Evolutionary conservation across 192 early-diverging fungal species (phyloP).

Genomic region (Backusella luteola): DNA sequence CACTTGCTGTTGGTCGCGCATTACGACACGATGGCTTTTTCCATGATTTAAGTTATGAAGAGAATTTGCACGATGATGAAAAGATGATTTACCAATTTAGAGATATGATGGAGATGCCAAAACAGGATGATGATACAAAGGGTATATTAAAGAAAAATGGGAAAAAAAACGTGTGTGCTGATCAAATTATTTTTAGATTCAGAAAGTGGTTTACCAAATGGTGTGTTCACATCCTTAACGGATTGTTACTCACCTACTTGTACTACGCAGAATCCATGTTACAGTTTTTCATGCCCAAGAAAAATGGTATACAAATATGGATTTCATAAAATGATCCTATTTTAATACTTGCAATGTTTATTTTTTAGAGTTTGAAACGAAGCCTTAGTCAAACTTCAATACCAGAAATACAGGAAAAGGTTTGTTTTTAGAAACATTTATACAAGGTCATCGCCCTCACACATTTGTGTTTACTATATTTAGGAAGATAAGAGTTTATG

Average conservation of each 20-base stretch:
- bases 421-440: neutral
- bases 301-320: constrained; percentile 50
- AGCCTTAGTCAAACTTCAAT: constrained; percentile 39
- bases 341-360: neutral
- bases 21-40: constrained; percentile 88
- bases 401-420: constrained; percentile 46
- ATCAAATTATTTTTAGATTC: neutral
- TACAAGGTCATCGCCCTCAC: too few species aligned
- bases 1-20: constrained; percentile 82
- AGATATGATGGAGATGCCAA: constrained; percentile 21
- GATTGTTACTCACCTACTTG: constrained; percentile 96
- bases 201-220: constrained; percentile 55
- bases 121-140: neutral
- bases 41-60: constrained; percentile 86
- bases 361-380: constrained; percentile 30
- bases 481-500: constrained; percentile 71
- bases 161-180: neutral
- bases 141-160: neutral
- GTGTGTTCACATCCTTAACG: constrained; percentile 86
- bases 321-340: neutral
- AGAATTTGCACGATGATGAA: constrained; percentile 75
- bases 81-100: constrained; percentile 83
- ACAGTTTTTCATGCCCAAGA: constrained; percentile 88
- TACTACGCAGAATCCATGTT: constrained; percentile 76
- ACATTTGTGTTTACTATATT: neutral